Percentiles rank a stretch among this genome's conserved stretches.
phyloP scores from a whole-genome alignment of 2,329 filamentous ascomycete genomes.

The Curvularia sp. region DNA sequence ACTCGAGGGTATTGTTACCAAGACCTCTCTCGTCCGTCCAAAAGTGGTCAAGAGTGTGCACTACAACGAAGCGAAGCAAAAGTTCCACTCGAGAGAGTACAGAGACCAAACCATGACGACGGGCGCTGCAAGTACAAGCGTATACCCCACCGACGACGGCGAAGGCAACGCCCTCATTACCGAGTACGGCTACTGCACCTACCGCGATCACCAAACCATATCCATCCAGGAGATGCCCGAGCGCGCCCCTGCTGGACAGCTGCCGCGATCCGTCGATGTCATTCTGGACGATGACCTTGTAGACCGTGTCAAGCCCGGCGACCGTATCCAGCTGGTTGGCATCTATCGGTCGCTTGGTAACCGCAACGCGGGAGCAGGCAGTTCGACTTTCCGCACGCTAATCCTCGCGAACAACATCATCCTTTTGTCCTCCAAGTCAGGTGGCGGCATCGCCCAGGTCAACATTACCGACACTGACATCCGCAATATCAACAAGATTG shows the following conservation, averaged over 20 bases:
- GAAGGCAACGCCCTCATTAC: conserved; percentile 92
- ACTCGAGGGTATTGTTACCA: conserved; percentile 95
- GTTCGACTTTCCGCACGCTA: conserved; percentile 92
- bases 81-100: conserved; percentile 90
- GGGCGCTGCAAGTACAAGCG: conserved; percentile 84
- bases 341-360: conserved; percentile 95
- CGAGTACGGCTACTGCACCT: conserved; percentile 95
- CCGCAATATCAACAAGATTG: conserved; percentile 96
- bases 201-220: conserved; percentile 95
- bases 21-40: conserved; percentile 91
- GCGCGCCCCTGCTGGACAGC: conserved; percentile 89
- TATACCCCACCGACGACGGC: conserved; percentile 93
- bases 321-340: conserved; percentile 95
- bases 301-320: conserved; percentile 92
- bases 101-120: conserved; percentile 95
- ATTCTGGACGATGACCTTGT: conserved; percentile 97
- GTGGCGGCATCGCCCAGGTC: conserved; percentile 88
- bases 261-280: conserved; percentile 94
- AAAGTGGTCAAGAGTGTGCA: conserved; percentile 99
- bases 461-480: conserved; percentile 96
- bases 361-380: conserved; percentile 87
- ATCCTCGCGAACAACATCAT: conserved; percentile 96
- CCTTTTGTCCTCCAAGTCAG: conserved; percentile 92
- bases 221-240: conserved; percentile 99
- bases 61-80: conserved; percentile 85